These are phyloP conservation scores for Umbellularia californica DNA, from an alignment of 164 flowering plant species.

Conservation along the genomic window DNA sequence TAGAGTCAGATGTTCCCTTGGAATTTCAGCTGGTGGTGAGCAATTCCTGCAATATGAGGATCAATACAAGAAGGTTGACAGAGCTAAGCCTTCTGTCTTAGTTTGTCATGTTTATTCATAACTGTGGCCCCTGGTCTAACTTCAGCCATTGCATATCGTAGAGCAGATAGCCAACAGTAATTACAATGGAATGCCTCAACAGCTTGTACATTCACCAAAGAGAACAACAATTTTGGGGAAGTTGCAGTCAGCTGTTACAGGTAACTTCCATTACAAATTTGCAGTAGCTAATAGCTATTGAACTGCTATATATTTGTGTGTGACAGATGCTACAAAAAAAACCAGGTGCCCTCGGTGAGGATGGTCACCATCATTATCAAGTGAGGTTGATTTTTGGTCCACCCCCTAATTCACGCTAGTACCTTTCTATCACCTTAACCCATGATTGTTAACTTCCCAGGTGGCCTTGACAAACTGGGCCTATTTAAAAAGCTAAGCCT, in stretches of 20 bases:
- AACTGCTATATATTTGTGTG: too few species aligned
- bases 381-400: too few species aligned
- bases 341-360: too few species aligned
- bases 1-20: slow-evolving; percentile 12
- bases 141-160: slow-evolving; percentile 18
- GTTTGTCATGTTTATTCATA: slow-evolving; percentile 12
- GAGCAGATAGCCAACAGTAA: slow-evolving; percentile 21
- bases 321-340: too few species aligned
- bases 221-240: slow-evolving; percentile 15
- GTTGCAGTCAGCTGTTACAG: slow-evolving; percentile 13
- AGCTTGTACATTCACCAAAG: slow-evolving; percentile 10
- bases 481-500: too few species aligned
- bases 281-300: background rate
- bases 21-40: slow-evolving; percentile 12
- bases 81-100: slow-evolving; percentile 15
- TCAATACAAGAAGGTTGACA: slow-evolving; percentile 20
- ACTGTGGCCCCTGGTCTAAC: slow-evolving; percentile 12
- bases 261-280: slow-evolving; percentile 5
- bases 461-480: too few species aligned
- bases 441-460: too few species aligned
- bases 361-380: too few species aligned
- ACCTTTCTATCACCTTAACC: too few species aligned
- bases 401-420: too few species aligned
- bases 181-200: slow-evolving; percentile 7
- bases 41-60: slow-evolving; percentile 15